Percentiles rank a stretch among this genome's conserved stretches.
These are phyloP conservation scores for Ophiostoma tasmaniense DNA, from an alignment of 2,329 filamentous ascomycete genomes.

Conservation along the genomic window DNA sequence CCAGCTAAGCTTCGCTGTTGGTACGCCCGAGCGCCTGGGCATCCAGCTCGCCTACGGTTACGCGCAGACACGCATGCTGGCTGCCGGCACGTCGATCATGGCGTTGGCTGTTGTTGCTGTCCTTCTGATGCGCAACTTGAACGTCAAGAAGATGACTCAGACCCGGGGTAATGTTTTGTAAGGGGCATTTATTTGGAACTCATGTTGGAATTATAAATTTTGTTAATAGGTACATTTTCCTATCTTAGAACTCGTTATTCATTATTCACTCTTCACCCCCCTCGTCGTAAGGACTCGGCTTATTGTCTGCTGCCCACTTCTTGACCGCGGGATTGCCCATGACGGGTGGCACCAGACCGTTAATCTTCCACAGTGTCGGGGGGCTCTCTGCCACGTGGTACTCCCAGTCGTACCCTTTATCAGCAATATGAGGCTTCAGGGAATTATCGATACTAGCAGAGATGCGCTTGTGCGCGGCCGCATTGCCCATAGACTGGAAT, in stretches of 20 bases:
- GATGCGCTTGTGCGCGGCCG: conserved; percentile 7
- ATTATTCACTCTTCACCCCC: background rate
- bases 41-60: background rate
- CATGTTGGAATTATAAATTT: background rate
- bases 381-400: conserved; percentile 35
- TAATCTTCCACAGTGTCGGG: conserved; percentile 36
- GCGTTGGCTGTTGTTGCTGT: conserved; percentile 15
- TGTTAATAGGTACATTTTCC: background rate
- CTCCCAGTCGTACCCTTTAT: conserved; percentile 37
- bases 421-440: conserved; percentile 33
- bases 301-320: conserved; percentile 11
- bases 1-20: background rate
- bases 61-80: background rate
- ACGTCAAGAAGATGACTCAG: conserved; percentile 18
- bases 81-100: conserved; percentile 17
- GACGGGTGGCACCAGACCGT: conserved; percentile 24
- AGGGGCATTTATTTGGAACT: background rate
- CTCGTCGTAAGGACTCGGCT: background rate
- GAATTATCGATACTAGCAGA: conserved; percentile 24
- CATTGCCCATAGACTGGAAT: conserved; percentile 10
- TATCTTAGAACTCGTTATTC: background rate
- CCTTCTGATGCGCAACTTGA: conserved; percentile 18
- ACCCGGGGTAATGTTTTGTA: conserved; percentile 15
- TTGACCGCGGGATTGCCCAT: background rate
- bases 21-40: background rate